Evolutionary conservation across 495 filamentous ascomycete species (phyloP).

Genomic region (Hypoxylon lienhwacheense): DNA sequence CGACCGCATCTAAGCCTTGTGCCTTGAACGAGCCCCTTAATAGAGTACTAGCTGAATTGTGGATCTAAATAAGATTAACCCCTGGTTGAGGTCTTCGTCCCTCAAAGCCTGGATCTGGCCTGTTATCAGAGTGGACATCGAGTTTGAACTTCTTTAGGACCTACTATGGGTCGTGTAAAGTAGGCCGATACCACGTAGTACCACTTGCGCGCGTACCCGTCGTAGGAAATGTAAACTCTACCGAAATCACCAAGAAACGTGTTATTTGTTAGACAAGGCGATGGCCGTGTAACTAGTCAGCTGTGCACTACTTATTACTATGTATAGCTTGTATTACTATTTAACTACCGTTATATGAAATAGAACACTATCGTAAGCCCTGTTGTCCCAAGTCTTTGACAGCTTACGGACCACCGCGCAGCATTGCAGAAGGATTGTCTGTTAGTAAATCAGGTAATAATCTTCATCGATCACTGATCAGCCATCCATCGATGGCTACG

Average conservation of each 20-base stretch:
- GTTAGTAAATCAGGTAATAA: conserved; percentile 18
- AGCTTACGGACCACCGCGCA: background rate
- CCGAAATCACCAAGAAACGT: no score
- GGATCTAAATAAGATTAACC: conserved; percentile 30
- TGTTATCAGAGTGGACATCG: conserved; percentile 9
- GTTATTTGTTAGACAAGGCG: no score
- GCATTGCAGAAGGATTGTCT: no score
- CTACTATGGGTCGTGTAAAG: no score
- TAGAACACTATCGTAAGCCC: no score
- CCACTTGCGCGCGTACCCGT: background rate
- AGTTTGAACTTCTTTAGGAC: conserved; percentile 8
- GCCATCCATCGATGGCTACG: conserved; percentile 14
- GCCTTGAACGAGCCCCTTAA: conserved; percentile 27
- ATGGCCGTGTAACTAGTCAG: no score
- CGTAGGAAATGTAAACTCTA: conserved; percentile 4
- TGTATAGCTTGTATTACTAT: no score
- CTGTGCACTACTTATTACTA: no score
- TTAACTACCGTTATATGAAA: no score
- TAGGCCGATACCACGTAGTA: conserved; percentile 10
- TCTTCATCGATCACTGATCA: conserved; percentile 18
- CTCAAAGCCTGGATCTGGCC: conserved; percentile 6
- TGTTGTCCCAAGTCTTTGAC: conserved; percentile 1
- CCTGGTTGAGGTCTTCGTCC: conserved; percentile 4
- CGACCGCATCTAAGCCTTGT: conserved; percentile 10
- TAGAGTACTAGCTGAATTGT: conserved; percentile 27